These are phyloP conservation scores for Phalaenopsis hybrid DNA, from an alignment of 116 monocot species.

Conservation along the genomic window DNA sequence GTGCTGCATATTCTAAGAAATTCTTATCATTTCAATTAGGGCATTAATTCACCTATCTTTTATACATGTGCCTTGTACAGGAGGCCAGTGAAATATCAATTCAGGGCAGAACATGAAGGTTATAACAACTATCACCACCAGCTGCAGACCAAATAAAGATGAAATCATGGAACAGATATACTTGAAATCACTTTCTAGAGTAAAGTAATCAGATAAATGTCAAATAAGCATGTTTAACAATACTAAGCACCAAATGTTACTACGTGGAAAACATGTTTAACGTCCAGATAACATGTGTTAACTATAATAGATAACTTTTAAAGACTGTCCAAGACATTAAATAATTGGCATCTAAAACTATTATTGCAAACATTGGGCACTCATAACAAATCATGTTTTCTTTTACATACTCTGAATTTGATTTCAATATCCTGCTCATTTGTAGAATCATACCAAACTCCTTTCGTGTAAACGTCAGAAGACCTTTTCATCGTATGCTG, in stretches of 20 bases:
- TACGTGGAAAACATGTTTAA: too few relatives aligned
- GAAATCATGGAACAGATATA: not conserved
- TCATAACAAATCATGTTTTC: not conserved
- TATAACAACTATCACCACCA: not conserved
- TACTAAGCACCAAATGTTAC: too few relatives aligned
- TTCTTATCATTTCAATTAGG: not conserved
- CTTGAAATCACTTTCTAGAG: not conserved
- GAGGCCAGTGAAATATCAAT: not conserved
- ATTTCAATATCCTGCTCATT: not conserved
- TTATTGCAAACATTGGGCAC: not conserved
- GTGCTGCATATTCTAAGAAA: not conserved
- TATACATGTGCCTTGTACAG: not conserved
- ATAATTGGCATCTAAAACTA: not conserved
- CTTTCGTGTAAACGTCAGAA: not conserved
- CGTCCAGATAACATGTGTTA: too few relatives aligned
- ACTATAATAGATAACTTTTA: too few relatives aligned
- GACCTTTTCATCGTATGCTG: too few relatives aligned
- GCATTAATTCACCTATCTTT: not conserved
- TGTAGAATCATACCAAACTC: not conserved
- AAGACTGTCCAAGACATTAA: too few relatives aligned
- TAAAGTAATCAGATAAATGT: not conserved
- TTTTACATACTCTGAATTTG: not conserved
- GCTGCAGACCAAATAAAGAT: not conserved
- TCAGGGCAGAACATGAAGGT: not conserved
- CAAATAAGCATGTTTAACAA: not conserved